phyloP scores from a whole-genome alignment of 2,329 filamentous ascomycete genomes.

The Pseudogymnoascus sp. region DNA sequence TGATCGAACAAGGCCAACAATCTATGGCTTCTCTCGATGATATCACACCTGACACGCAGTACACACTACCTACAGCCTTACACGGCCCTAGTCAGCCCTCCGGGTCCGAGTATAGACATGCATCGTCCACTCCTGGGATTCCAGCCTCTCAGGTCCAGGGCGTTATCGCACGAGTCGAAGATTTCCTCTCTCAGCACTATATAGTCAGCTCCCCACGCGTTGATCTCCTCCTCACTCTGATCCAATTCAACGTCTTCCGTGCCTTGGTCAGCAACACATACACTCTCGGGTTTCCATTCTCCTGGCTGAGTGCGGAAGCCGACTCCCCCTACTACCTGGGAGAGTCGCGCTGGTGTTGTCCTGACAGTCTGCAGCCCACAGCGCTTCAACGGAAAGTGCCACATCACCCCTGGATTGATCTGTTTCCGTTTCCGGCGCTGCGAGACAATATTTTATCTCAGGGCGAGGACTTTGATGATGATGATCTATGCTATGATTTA shows the following conservation, averaged over 20 bases:
- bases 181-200: background rate
- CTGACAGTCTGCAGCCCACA: slow-evolving; percentile 30
- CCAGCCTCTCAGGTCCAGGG: background rate
- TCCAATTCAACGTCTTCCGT: slow-evolving; percentile 33
- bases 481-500: slow-evolving; percentile 32
- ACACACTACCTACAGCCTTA: background rate
- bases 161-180: background rate
- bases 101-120: background rate
- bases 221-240: slow-evolving; percentile 29
- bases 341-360: slow-evolving; percentile 10
- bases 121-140: background rate
- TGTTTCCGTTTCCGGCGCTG: slow-evolving; percentile 31
- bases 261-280: slow-evolving; percentile 28
- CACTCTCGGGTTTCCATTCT: slow-evolving; percentile 21
- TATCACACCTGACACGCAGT: background rate
- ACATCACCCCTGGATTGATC: slow-evolving; percentile 36
- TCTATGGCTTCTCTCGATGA: too few species aligned
- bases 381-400: slow-evolving; percentile 28
- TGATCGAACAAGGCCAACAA: background rate
- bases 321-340: background rate
- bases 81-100: background rate
- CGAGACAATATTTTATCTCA: slow-evolving; percentile 34
- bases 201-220: slow-evolving; percentile 20
- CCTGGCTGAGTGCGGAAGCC: background rate
- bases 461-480: slow-evolving; percentile 28